Evolutionary conservation across 129 eudicot genomes (phyloP), one percentile per base, ranked within the genome.

Genomic region (Tagetes patula): DNA sequence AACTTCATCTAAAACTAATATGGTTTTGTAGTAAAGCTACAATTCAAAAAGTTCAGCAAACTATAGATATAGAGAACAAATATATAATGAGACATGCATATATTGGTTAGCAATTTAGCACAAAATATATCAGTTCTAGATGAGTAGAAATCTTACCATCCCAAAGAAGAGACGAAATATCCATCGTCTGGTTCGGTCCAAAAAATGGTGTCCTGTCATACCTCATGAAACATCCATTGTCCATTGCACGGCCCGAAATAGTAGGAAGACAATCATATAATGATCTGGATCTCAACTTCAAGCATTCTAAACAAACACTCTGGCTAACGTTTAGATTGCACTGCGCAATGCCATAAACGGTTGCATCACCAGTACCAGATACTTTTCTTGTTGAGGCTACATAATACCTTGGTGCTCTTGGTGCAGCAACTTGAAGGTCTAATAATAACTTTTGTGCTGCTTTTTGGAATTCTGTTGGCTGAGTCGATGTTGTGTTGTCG

Each of bases 151-250:
- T 42, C 73, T 75, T 30, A 78, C 91, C 91, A 32, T 84, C 67
- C 49, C 65, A 69, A 39, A 88, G 82, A 65, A 82, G 71, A 34
- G 89, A 76, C 27, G 77, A 40, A 79, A 89, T 82, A 64, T 79
- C 63, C 1, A 75, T 81, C 0, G 88, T 80, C 81, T 89, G 89
- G 53, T 89, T 85, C 45, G 32, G 85, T 10, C 79, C 47, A 47
- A 89, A 89, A 53, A 86, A 89, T 0, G 92, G 65, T 2, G 84
- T 79, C 32, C 53, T 74, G 1, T 89, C 87, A 61, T 80, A 89
- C 79, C 96, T 82, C 75, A 89, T 43, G 62, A 86, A 89, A 65
- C 96, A 86, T 55, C 85, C 90, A 0, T 85, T 86, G 38, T 84
- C 88, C 63, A 83, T 43, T 70, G 91, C 88, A 11, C 88, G 81